phyloP scores from a whole-genome alignment of 805 yeast species.

The Candida khao-thaluensis region DNA sequence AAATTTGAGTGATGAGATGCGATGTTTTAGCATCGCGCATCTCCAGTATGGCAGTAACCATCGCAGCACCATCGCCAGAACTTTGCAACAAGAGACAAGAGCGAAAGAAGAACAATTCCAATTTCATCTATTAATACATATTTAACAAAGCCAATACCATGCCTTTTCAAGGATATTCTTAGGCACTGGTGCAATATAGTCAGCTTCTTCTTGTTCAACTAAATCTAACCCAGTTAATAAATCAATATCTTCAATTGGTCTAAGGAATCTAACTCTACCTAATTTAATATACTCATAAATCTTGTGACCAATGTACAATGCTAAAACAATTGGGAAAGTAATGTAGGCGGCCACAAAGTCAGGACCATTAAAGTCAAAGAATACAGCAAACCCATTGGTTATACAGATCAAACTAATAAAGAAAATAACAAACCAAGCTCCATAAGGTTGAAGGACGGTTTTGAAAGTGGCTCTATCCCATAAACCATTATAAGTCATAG shows the following conservation, averaged over 20 bases:
- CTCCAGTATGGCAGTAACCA: too few relatives aligned
- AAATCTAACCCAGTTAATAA: constrained; percentile 58
- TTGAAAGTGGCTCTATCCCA: constrained; percentile 57
- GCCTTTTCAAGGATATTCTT: constrained; percentile 41
- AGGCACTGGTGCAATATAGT: constrained; percentile 36
- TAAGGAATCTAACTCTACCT: constrained; percentile 36
- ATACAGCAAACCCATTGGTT: constrained; percentile 74
- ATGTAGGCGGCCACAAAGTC: constrained; percentile 74
- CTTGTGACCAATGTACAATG: constrained; percentile 59
- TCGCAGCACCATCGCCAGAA: too few relatives aligned
- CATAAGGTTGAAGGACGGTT: constrained; percentile 55
- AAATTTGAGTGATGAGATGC: constrained; percentile 2
- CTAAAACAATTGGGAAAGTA: constrained; percentile 56
- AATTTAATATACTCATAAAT: constrained; percentile 34
- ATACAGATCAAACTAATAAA: constrained; percentile 53
- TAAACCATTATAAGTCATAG: constrained; percentile 51
- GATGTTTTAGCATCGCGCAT: too few relatives aligned
- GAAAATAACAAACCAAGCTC: constrained; percentile 53
- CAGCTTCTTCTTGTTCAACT: constrained; percentile 53
- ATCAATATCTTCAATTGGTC: constrained; percentile 59
- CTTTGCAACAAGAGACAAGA: too few relatives aligned
- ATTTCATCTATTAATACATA: too few relatives aligned
- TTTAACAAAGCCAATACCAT: constrained; percentile 47
- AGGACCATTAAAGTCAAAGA: constrained; percentile 53
- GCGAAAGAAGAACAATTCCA: too few relatives aligned